Evolutionary conservation across 164 flowering plant genomes (phyloP).

Genomic region (Vitis labrusca): DNA sequence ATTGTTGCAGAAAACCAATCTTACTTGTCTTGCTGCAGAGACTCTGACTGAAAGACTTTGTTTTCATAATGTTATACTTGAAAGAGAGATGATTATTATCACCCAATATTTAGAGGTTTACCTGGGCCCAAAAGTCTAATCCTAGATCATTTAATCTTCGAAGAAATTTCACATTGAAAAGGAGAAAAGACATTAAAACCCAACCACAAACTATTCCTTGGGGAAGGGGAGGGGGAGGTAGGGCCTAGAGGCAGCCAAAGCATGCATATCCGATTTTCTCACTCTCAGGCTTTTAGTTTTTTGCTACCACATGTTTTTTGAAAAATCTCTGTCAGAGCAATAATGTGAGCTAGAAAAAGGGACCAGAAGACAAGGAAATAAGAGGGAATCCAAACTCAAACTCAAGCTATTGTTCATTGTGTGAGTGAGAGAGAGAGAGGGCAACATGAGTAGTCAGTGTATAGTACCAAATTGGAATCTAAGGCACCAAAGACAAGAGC

Average conservation of each 20-base stretch:
- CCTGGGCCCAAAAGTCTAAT: too few relatives aligned
- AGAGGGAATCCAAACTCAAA: conserved; percentile 10
- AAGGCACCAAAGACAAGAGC: conserved; percentile 38
- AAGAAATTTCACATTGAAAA: too few relatives aligned
- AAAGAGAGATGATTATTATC: too few relatives aligned
- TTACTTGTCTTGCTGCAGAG: too few relatives aligned
- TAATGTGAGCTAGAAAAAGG: conserved; percentile 12
- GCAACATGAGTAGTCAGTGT: conserved; percentile 34
- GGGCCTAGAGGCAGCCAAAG: not conserved
- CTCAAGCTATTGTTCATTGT: conserved; percentile 15
- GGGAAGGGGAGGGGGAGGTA: not conserved
- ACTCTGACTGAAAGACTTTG: too few relatives aligned
- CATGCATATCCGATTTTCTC: conserved; percentile 9
- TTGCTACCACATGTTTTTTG: conserved; percentile 38
- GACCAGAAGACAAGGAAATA: conserved; percentile 10
- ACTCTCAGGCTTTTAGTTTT: conserved; percentile 4
- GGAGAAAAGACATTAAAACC: not conserved
- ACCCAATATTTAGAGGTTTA: too few relatives aligned
- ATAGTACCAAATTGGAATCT: conserved; percentile 42
- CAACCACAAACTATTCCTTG: not conserved
- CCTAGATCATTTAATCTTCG: too few relatives aligned
- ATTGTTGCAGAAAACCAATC: too few relatives aligned
- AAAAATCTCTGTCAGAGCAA: conserved; percentile 23
- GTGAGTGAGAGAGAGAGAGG: conserved; percentile 16
- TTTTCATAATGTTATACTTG: too few relatives aligned